Conservation (phyloP, 495 filamentous ascomycete genomes). For the Trichoderma asperelloides region DNA sequence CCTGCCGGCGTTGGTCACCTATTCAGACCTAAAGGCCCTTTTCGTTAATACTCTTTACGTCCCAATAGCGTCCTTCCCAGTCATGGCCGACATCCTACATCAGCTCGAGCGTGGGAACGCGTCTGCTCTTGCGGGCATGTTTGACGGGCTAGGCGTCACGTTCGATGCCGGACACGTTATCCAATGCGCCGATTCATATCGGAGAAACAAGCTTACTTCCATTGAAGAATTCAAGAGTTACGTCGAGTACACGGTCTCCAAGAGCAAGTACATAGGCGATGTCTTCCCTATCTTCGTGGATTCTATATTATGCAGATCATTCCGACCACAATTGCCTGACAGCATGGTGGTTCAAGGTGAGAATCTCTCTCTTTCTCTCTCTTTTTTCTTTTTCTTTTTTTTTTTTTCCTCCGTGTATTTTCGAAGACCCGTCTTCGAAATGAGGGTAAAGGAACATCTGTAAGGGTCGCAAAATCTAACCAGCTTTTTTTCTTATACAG, state of each 20-base stretch:
- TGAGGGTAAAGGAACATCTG: not conserved
- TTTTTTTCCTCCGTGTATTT: not conserved
- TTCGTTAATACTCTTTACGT: constrained; percentile 13
- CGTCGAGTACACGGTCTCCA: constrained; percentile 13
- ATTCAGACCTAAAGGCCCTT: constrained; percentile 28
- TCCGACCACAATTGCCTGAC: constrained; percentile 16
- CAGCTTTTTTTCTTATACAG: constrained; percentile 1
- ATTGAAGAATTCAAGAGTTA: constrained; percentile 14
- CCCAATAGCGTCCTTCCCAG: constrained; percentile 14
- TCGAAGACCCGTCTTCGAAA: too few species aligned
- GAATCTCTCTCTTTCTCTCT: not conserved
- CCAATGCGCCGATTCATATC: constrained; percentile 16
- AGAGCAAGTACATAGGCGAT: constrained; percentile 16
- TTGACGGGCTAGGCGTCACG: not conserved
- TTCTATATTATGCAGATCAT: constrained; percentile 12
- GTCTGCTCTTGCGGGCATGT: constrained; percentile 16
- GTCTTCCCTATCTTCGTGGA: constrained; percentile 14
- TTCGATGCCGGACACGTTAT: constrained; percentile 13
- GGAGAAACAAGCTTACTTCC: constrained; percentile 14
- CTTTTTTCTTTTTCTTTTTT: too few species aligned
- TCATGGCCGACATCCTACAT: constrained; percentile 14
- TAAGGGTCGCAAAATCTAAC: constrained; percentile 11
- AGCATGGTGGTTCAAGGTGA: constrained; percentile 16
- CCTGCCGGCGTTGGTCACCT: constrained; percentile 37
- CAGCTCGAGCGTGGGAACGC: constrained; percentile 17